These are phyloP conservation scores for Neopestalotiopsis sp. DNA, from an alignment of 2,329 filamentous ascomycete genomes.

Conservation along the genomic window DNA sequence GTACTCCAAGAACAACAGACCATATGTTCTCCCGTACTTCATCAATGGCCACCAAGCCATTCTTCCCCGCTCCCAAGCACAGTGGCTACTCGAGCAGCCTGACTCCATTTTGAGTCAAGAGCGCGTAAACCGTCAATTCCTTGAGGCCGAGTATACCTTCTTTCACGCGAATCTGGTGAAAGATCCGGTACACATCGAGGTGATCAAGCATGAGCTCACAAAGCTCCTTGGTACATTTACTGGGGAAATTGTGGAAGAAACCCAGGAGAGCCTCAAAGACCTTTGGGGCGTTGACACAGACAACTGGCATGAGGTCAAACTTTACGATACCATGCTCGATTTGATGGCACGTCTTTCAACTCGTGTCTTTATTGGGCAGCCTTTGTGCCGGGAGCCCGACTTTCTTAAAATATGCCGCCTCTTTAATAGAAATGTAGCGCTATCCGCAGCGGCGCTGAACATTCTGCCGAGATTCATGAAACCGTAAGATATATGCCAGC, in stretches of 20 bases:
- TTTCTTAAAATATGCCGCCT: conserved; percentile 36
- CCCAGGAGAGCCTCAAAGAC: conserved; percentile 30
- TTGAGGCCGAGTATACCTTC: conserved; percentile 39
- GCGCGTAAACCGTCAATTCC: conserved; percentile 38
- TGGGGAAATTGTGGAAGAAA: conserved; percentile 38
- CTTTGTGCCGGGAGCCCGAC: conserved; percentile 33
- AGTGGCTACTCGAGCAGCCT: conserved; percentile 38
- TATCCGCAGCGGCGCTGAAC: conserved; percentile 35
- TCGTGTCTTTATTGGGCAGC: conserved; percentile 36
- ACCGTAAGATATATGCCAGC: conserved; percentile 28
- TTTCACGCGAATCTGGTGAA: conserved; percentile 35
- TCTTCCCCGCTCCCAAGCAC: conserved; percentile 33
- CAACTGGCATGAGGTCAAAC: conserved; percentile 36
- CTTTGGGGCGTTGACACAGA: conserved; percentile 35
- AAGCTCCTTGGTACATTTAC: conserved; percentile 33
- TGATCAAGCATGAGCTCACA: conserved; percentile 38
- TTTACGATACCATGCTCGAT: conserved; percentile 38
- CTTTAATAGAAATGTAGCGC: conserved; percentile 36
- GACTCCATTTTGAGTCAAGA: conserved; percentile 38
- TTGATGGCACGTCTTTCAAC: conserved; percentile 36
- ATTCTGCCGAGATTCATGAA: conserved; percentile 35
- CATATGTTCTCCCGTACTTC: conserved; percentile 38
- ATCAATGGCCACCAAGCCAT: conserved; percentile 40
- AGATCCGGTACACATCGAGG: conserved; percentile 36
- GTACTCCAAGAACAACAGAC: conserved; percentile 35